phyloP scores from a whole-genome alignment of 208 protist species.

The Tritrichomonas foetus region DNA sequence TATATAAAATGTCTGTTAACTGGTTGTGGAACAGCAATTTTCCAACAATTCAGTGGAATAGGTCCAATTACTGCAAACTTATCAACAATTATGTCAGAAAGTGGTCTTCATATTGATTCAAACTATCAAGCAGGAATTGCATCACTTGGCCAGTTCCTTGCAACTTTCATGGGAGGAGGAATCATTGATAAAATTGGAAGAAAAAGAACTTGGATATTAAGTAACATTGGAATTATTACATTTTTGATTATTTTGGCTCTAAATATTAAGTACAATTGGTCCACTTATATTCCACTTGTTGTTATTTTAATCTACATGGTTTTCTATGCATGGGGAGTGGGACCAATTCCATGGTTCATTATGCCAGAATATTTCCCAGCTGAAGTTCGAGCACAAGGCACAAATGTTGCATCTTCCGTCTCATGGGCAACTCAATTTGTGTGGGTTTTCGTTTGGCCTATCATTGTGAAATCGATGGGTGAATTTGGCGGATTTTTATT shows the following conservation, averaged over 20 bases:
- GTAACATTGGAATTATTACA: too few species aligned
- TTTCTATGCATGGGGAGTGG: background rate
- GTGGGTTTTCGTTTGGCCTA: too few species aligned
- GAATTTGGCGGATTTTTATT: too few species aligned
- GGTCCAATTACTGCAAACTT: background rate
- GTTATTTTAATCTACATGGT: background rate
- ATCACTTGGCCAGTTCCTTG: background rate
- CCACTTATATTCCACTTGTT: background rate
- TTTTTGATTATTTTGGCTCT: background rate
- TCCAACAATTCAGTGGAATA: background rate
- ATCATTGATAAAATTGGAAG: background rate
- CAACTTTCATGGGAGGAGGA: background rate
- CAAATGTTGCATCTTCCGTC: too few species aligned
- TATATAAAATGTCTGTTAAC: too few species aligned
- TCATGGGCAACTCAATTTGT: too few species aligned
- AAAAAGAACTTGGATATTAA: background rate
- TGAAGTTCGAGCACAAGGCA: background rate
- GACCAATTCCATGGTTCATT: slow-evolving; percentile 6
- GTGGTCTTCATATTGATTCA: background rate
- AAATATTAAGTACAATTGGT: background rate
- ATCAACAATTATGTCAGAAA: background rate
- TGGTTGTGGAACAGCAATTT: background rate
- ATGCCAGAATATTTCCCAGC: background rate
- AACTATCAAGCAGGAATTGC: background rate
- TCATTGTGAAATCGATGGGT: too few species aligned